These are phyloP conservation scores for Hypoxylon trugodes DNA, from an alignment of 495 filamentous ascomycete genomes.

Conservation along the genomic window DNA sequence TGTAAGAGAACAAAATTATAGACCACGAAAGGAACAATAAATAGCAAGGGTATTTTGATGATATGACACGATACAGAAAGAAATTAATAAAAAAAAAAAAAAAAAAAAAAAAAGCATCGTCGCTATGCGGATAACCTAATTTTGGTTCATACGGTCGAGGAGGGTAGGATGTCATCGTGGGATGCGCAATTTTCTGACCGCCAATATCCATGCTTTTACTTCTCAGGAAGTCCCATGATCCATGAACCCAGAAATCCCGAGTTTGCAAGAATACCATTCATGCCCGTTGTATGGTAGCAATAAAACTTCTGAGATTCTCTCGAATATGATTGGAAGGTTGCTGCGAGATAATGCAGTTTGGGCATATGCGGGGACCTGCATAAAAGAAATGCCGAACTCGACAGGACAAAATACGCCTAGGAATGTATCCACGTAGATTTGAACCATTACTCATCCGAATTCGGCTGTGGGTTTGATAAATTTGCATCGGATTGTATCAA, in stretches of 20 bases:
- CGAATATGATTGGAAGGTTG: constrained; percentile 2
- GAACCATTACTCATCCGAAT: constrained; percentile 14
- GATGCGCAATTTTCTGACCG: constrained; percentile 20
- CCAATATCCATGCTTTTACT: neutral
- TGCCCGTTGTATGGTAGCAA: neutral
- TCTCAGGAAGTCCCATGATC: constrained; percentile 12
- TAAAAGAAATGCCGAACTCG: neutral
- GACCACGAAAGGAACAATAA: neutral
- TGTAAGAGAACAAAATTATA: neutral
- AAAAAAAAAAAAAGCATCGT: constrained; percentile 7
- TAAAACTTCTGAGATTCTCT: constrained; percentile 7
- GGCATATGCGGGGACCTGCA: neutral
- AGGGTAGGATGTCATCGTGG: constrained; percentile 4
- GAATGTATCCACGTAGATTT: neutral
- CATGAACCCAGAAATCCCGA: constrained; percentile 8
- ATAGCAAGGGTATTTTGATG: constrained; percentile 25
- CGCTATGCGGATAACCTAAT: neutral
- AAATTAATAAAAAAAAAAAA: constrained; percentile 1
- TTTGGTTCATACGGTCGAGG: neutral
- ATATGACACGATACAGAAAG: constrained; percentile 11
- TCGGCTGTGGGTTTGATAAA: constrained; percentile 14
- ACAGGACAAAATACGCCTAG: neutral
- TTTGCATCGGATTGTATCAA: constrained; percentile 3
- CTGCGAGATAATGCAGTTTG: constrained; percentile 32
- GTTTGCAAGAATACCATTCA: constrained; percentile 2